Evolutionary conservation across 1,139 yeast genomes (phyloP), one percentile per base, ranked within the genome.

Genomic region (Yamadazyma aaseri): DNA sequence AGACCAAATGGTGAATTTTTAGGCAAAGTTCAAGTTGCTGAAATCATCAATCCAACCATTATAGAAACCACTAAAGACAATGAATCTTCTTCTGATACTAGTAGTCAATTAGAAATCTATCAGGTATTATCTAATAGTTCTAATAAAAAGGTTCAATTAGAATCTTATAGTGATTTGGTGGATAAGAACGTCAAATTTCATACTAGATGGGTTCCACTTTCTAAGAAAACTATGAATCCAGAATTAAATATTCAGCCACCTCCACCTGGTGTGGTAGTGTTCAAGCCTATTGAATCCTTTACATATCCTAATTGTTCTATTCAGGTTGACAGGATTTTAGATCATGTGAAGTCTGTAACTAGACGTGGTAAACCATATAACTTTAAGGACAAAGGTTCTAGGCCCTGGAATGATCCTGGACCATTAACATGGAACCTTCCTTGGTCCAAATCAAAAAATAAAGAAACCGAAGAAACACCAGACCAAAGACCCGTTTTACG

Each of bases 381-480:
- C 27, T 61, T 55, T 32, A 54, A 64, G 13, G 65, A 68, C 33
- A 71, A 77, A 26, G 85, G 87, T 17, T 85, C 84, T 33, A 75
- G 92, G 45, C 90, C 95, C 14, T 90, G 97, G 96, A 89, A 89
- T 55, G 94, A 87, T 50, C 90, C 89, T 17, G 95, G 95, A 44
- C 85, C 84, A 31, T 64, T 73, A 47, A 54, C 43, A 41, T 65
- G 64, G 67, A 66, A 29, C 5, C 24, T 45, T 3, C 68, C 70
- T 22, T 63, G 61, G 45, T 34, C 49, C 30, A 55, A 57, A 40
- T 51, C 54, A 31, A 48, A 43, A 11, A 33, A 22, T 6, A 22
- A 17, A 20, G 31, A 20, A 8, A 7, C 9, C 5, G 11, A n/a
- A 11, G 35, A 17, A 39, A 11, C 40, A 34, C 12, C 6, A 6